phyloP scores from a whole-genome alignment of 805 yeast species.

The Zygosaccharomyces bisporus region DNA sequence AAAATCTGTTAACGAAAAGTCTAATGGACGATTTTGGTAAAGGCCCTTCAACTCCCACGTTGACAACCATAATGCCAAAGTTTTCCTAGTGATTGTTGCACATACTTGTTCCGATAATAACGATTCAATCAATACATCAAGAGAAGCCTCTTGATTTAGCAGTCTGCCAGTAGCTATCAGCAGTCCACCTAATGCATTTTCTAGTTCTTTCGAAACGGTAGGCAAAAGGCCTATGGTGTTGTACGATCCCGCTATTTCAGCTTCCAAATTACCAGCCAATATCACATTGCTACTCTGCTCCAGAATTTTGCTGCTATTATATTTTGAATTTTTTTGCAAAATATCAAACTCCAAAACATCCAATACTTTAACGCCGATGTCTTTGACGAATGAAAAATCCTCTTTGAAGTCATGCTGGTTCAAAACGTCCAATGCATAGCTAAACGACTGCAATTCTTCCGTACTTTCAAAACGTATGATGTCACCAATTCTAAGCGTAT shows the following conservation, averaged over 20 bases:
- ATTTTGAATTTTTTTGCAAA: slow-evolving; percentile 2
- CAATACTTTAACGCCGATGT: slow-evolving; percentile 7
- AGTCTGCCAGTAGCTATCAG: slow-evolving; percentile 4
- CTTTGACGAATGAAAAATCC: slow-evolving; percentile 10
- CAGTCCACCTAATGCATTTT: slow-evolving; percentile 11
- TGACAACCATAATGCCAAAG: slow-evolving; percentile 39
- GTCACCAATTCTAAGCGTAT: slow-evolving; percentile 9
- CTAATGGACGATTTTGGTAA: slow-evolving; percentile 20
- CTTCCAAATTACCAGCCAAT: slow-evolving; percentile 12
- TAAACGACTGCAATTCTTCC: slow-evolving; percentile 11
- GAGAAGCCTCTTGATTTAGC: background rate
- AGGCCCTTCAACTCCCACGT: slow-evolving; percentile 33
- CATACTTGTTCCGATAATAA: slow-evolving; percentile 18
- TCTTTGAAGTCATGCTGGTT: background rate
- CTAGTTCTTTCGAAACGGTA: slow-evolving; percentile 24
- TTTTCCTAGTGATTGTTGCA: slow-evolving; percentile 17
- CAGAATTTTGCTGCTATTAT: slow-evolving; percentile 10
- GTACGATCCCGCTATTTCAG: slow-evolving; percentile 1
- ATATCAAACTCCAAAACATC: slow-evolving; percentile 4
- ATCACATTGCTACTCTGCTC: slow-evolving; percentile 25
- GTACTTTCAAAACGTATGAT: slow-evolving; percentile 18
- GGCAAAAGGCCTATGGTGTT: slow-evolving; percentile 20
- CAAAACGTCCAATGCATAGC: slow-evolving; percentile 14
- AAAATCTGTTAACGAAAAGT: slow-evolving; percentile 12
- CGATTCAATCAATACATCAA: slow-evolving; percentile 19